A percentile compares a stretch with the other conserved stretches of the same genome.
phyloP scores from a whole-genome alignment of 768 basidiomycete genomes.

The Nevesoporus exiguus region DNA sequence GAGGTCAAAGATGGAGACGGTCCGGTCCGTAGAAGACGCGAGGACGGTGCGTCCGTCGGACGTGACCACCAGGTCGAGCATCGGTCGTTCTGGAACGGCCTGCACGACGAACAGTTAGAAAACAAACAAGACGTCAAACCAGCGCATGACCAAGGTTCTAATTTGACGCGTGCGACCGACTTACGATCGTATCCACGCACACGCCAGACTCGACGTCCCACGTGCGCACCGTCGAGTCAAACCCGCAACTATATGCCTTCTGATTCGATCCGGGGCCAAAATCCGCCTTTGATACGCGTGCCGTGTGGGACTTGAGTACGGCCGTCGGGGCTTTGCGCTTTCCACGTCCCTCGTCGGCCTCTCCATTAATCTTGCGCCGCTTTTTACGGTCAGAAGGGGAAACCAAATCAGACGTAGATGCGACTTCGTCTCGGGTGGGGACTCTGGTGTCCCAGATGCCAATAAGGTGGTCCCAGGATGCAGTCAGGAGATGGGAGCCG shows the following conservation, averaged over 20 bases:
- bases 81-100: constrained; percentile 71
- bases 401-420: constrained; percentile 4
- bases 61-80: constrained; percentile 58
- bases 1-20: constrained; percentile 67
- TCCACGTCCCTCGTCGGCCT: constrained; percentile 29
- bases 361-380: constrained; percentile 50
- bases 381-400: constrained; percentile 45
- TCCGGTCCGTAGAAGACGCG: constrained; percentile 72
- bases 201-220: constrained; percentile 86
- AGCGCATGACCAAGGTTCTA: no score
- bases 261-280: constrained; percentile 44
- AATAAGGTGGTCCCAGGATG: constrained; percentile 85
- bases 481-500: constrained; percentile 69
- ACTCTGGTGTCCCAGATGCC: constrained; percentile 74
- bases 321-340: constrained; percentile 64
- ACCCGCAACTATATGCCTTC: constrained; percentile 73
- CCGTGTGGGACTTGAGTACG: constrained; percentile 82
- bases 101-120: constrained; percentile 22
- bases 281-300: constrained; percentile 68
- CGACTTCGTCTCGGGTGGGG: constrained; percentile 62
- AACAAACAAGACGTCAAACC: background rate
- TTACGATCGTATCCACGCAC: constrained; percentile 65
- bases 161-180: background rate
- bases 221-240: constrained; percentile 83
- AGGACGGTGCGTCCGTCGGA: constrained; percentile 44